Evolutionary conservation across 768 basidiomycete species (phyloP).

Genomic region (Brasilioporus rufonigricans): DNA sequence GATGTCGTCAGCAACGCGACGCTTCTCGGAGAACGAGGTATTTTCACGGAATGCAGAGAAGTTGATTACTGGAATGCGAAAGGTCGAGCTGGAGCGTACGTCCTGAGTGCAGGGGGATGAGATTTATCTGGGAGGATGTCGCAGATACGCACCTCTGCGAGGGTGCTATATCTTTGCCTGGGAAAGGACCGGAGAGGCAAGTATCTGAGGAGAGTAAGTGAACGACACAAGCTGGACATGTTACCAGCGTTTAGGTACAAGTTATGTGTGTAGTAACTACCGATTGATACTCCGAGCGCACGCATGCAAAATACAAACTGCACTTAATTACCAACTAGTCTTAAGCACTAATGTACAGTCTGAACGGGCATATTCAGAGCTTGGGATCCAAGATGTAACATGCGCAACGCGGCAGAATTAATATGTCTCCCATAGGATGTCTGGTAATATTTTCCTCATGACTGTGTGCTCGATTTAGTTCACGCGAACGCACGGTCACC

Average conservation of each 20-base stretch:
- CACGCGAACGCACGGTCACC: not conserved
- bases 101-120: slow-evolving; percentile 26
- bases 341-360: too few relatives aligned
- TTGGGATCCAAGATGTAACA: not conserved
- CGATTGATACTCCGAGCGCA: not conserved
- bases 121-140: not conserved
- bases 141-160: slow-evolving; percentile 22
- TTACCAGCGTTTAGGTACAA: not conserved
- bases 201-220: slow-evolving; percentile 8
- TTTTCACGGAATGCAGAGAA: slow-evolving; percentile 65
- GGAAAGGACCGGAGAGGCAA: slow-evolving; percentile 1
- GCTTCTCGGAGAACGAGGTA: slow-evolving; percentile 52
- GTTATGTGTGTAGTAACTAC: not conserved
- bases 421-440: slow-evolving; percentile 77
- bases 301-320: too few relatives aligned
- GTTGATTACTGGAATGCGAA: slow-evolving; percentile 75
- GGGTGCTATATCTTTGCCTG: slow-evolving; percentile 20
- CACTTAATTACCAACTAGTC: too few relatives aligned
- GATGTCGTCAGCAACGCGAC: slow-evolving; percentile 61
- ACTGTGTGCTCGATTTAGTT: slow-evolving; percentile 39
- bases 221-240: slow-evolving; percentile 16
- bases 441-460: slow-evolving; percentile 76
- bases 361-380: too few relatives aligned
- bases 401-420: slow-evolving; percentile 30
- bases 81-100: slow-evolving; percentile 38